A percentile compares a stretch with the other conserved stretches of the same genome.
phyloP scores from a whole-genome alignment of 2,329 filamentous ascomycete species.

The Alternaria metachromatica region DNA sequence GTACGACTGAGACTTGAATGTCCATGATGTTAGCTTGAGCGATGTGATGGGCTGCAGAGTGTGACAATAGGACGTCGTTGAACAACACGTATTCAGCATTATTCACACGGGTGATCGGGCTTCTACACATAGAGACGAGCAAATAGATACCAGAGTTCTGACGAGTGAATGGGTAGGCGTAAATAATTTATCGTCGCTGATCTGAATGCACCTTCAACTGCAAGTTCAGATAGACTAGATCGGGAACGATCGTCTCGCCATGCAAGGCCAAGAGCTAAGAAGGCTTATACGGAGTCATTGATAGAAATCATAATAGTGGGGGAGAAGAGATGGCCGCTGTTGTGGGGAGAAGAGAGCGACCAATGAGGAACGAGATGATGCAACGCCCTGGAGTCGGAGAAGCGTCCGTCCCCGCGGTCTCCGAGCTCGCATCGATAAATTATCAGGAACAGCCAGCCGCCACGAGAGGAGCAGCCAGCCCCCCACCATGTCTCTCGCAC shows the following conservation, averaged over 20 bases:
- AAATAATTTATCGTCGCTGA: neutral
- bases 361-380: neutral
- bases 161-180: neutral
- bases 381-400: slow-evolving; percentile 9
- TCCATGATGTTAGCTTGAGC: neutral
- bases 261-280: neutral
- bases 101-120: neutral
- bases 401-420: slow-evolving; percentile 21
- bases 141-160: neutral
- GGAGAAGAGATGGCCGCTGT: neutral
- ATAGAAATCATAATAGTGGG: neutral
- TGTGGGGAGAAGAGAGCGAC: neutral
- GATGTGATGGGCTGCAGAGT: neutral
- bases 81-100: neutral
- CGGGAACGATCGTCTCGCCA: neutral
- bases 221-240: neutral
- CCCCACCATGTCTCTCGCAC: slow-evolving; percentile 44
- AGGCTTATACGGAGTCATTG: neutral
- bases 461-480: slow-evolving; percentile 24
- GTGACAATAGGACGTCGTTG: neutral
- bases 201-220: neutral
- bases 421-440: slow-evolving; percentile 38
- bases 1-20: neutral
- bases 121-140: neutral
- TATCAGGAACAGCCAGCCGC: slow-evolving; percentile 14